Conservation (phyloP, 1,139 yeast species). For the Sugiyamaella grinbergsii region DNA sequence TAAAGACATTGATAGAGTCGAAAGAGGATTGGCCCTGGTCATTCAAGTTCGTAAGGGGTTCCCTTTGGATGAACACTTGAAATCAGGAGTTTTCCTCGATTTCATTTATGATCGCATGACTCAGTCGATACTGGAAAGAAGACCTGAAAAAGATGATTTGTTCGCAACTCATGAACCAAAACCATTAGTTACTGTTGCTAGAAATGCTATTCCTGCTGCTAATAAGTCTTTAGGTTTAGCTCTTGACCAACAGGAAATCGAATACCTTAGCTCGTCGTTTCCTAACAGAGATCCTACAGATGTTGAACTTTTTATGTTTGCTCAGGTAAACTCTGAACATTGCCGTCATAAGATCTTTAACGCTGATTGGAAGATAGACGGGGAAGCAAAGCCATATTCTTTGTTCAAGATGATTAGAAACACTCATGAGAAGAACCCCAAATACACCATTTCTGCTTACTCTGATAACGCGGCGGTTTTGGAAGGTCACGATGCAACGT, state of each 20-base stretch:
- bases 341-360: conserved; percentile 99
- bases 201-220: conserved; percentile 67
- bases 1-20: conserved; percentile 73
- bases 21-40: conserved; percentile 81
- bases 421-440: conserved; percentile 80
- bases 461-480: conserved; percentile 99
- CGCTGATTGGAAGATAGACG: conserved; percentile 98
- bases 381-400: conserved; percentile 67
- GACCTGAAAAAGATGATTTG: conserved; percentile 68
- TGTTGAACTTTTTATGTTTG: conserved; percentile 98
- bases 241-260: conserved; percentile 88
- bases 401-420: conserved; percentile 95
- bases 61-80: conserved; percentile 59
- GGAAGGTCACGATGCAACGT: conserved; percentile 71
- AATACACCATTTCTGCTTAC: conserved; percentile 88
- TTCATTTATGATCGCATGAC: conserved; percentile 95
- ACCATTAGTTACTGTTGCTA: conserved; percentile 71
- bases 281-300: conserved; percentile 95
- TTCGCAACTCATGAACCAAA: conserved; percentile 81
- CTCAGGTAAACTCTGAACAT: conserved; percentile 98
- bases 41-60: conserved; percentile 69
- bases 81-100: conserved; percentile 58
- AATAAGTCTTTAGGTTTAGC: conserved; percentile 89
- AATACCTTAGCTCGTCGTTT: conserved; percentile 77
- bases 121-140: conserved; percentile 54